These are phyloP conservation scores for Epichloe gansuensis DNA, from an alignment of 2,329 filamentous ascomycete genomes.

Conservation along the genomic window DNA sequence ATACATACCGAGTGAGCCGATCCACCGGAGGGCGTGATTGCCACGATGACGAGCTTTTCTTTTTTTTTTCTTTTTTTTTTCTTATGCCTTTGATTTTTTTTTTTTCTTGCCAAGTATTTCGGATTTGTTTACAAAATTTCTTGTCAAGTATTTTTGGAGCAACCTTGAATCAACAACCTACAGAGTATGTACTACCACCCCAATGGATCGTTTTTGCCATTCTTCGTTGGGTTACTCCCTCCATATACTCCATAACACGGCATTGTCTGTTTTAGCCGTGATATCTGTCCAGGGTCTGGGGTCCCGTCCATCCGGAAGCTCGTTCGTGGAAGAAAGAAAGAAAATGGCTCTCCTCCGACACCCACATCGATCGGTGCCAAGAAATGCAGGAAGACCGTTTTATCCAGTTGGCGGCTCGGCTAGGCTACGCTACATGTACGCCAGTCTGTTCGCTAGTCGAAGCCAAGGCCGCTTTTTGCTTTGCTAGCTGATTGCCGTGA, in stretches of 20 bases:
- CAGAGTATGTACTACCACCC: too few species aligned
- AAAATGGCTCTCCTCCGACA: background rate
- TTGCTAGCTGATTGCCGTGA: too few species aligned
- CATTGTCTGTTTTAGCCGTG: background rate
- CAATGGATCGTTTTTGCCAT: too few species aligned
- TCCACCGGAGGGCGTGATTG: background rate
- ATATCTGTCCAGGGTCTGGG: background rate
- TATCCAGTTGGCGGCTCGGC: background rate
- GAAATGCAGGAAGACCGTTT: background rate
- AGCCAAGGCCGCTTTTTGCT: too few species aligned
- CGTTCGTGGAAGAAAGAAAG: background rate
- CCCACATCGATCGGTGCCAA: background rate
- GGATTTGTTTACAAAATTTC: background rate
- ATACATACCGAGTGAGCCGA: too few species aligned
- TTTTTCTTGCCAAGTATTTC: background rate
- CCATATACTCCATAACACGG: too few species aligned
- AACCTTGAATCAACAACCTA: too few species aligned
- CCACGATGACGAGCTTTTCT: background rate
- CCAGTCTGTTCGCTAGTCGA: too few species aligned
- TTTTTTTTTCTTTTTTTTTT: background rate
- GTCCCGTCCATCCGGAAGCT: background rate
- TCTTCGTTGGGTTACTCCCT: too few species aligned
- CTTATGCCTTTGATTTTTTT: background rate
- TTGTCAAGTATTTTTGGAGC: background rate
- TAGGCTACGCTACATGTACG: background rate